These are phyloP conservation scores for Populus davidiana DNA, from an alignment of 345 rosid genomes.

Conservation along the genomic window DNA sequence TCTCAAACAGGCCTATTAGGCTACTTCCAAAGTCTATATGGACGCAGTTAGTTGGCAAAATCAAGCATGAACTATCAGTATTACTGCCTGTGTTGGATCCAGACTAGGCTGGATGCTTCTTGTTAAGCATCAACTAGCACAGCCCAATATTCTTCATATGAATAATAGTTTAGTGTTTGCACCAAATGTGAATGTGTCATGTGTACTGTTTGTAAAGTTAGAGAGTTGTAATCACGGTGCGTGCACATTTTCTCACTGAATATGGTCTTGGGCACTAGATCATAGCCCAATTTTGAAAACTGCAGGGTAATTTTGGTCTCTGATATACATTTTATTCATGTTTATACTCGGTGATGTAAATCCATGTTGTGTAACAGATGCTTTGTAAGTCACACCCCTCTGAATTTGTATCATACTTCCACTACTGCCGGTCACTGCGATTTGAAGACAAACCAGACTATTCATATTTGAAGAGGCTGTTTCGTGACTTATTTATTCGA, in stretches of 20 bases:
- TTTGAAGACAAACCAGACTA: conserved; percentile 98
- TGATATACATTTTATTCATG: neutral
- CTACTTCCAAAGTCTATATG: neutral
- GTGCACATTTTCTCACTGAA: neutral
- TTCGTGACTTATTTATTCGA: conserved; percentile 86
- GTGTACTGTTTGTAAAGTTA: neutral
- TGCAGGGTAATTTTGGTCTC: neutral
- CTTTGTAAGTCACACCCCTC: conserved; percentile 89
- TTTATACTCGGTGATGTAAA: neutral
- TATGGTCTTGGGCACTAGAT: neutral
- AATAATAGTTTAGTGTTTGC: neutral
- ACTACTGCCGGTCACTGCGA: conserved; percentile 86
- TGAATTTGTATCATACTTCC: conserved; percentile 91
- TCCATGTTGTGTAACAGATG: conserved; percentile 32
- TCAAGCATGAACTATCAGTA: neutral
- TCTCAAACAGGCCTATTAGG: neutral
- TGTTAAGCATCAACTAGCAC: neutral
- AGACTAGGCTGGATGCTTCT: neutral
- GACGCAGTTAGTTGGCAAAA: neutral
- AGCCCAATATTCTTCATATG: neutral
- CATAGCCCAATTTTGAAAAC: neutral
- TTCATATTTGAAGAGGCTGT: conserved; percentile 88
- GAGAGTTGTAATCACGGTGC: neutral
- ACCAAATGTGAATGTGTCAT: neutral
- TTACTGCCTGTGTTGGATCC: neutral